These are phyloP conservation scores for Nicotiana otophora DNA, from an alignment of 257 asterid species.

Conservation along the genomic window DNA sequence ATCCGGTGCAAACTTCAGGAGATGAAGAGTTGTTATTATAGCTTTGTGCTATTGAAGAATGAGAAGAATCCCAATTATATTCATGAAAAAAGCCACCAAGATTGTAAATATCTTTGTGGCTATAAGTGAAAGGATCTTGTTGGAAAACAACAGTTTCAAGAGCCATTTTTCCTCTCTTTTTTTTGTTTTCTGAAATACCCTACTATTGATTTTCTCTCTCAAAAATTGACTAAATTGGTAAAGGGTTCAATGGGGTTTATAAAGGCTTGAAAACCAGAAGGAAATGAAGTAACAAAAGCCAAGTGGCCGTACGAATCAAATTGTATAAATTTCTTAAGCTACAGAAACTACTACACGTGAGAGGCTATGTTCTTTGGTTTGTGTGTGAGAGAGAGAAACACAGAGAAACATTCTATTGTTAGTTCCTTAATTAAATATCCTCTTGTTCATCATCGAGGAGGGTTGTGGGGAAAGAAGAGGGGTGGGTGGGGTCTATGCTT, in stretches of 20 bases:
- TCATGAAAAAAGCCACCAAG: slow-evolving; percentile 5
- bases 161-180: slow-evolving; percentile 30
- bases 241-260: slow-evolving; percentile 18
- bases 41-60: not conserved
- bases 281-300: slow-evolving; percentile 9
- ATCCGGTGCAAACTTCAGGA: slow-evolving; percentile 25
- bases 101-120: slow-evolving; percentile 22
- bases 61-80: slow-evolving; percentile 3
- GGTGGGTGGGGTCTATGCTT: not conserved
- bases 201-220: not conserved
- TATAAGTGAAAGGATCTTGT: slow-evolving; percentile 43
- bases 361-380: slow-evolving; percentile 10
- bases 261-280: slow-evolving; percentile 22
- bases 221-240: not conserved
- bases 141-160: slow-evolving; percentile 46
- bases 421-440: not conserved
- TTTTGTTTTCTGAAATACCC: not conserved
- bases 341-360: slow-evolving; percentile 42
- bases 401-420: not conserved
- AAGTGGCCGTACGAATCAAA: slow-evolving; percentile 28
- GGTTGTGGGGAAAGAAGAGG: no score
- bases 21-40: slow-evolving; percentile 16
- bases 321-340: slow-evolving; percentile 2
- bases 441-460: not conserved
- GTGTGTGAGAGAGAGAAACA: slow-evolving; percentile 9